phyloP scores from a whole-genome alignment of 2,329 filamentous ascomycete genomes.

The Xylaria sp. region DNA sequence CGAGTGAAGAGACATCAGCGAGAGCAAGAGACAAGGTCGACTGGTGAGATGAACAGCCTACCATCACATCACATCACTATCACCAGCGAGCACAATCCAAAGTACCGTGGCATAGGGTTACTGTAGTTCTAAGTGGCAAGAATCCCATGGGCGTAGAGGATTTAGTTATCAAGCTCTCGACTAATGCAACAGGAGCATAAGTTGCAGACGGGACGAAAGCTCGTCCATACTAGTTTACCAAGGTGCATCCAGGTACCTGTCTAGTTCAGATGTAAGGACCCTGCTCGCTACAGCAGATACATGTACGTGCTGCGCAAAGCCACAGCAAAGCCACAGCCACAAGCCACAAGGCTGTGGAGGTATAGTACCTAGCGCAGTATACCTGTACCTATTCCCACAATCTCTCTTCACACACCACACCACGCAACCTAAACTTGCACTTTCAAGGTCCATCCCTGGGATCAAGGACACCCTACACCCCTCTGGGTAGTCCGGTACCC shows the following conservation, averaged over 20 bases:
- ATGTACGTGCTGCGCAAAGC: not conserved
- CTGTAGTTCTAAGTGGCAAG: not conserved
- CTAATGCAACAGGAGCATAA: not conserved
- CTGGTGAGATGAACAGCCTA: conserved; percentile 2
- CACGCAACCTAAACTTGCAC: not conserved
- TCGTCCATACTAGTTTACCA: not conserved
- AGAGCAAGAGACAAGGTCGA: not conserved
- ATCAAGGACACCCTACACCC: not conserved
- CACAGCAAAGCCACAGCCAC: conserved; percentile 15
- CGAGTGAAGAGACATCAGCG: not conserved
- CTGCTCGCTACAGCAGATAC: not conserved
- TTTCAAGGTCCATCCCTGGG: conserved; percentile 5
- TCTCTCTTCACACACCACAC: not conserved
- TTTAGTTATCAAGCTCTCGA: not conserved
- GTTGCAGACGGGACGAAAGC: not conserved
- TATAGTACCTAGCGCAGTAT: too few species aligned
- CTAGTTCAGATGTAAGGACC: not conserved
- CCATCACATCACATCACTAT: not conserved
- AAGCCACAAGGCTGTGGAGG: conserved; percentile 13
- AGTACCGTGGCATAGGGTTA: not conserved
- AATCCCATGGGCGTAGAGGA: not conserved
- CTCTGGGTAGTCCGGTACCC: conserved; percentile 1
- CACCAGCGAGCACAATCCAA: too few species aligned
- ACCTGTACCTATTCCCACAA: too few species aligned
- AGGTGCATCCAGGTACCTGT: not conserved